Evolutionary conservation across 768 basidiomycete genomes (phyloP).

Genomic region (Stropharia rugosoannulata): DNA sequence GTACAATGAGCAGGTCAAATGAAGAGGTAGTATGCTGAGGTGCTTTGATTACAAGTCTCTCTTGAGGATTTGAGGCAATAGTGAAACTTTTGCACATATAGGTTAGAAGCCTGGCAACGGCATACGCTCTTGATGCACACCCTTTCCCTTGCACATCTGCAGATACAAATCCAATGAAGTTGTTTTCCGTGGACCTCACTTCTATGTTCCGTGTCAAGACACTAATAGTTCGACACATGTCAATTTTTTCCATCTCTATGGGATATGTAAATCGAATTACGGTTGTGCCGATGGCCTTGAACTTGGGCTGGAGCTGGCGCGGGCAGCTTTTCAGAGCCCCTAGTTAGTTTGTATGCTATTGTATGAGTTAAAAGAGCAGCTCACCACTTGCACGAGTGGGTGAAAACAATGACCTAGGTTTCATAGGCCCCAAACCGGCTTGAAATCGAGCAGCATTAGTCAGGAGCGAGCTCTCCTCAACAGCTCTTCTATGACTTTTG

Average conservation of each 20-base stretch:
- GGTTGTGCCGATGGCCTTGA: neutral
- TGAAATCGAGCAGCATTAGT: constrained; percentile 14
- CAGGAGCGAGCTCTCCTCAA: neutral
- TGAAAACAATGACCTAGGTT: constrained; percentile 7
- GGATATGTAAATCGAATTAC: neutral
- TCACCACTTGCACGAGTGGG: constrained; percentile 11
- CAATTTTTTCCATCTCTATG: neutral
- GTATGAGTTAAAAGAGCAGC: neutral
- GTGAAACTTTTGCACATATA: neutral
- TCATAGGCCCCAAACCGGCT: constrained; percentile 14
- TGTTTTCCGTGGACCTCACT: neutral
- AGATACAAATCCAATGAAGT: neutral
- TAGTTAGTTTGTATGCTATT: neutral
- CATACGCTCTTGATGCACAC: neutral
- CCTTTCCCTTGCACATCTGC: neutral
- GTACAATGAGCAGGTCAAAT: neutral
- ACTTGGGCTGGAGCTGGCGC: neutral
- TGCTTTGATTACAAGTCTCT: neutral
- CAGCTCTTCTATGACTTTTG: neutral
- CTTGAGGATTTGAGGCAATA: neutral
- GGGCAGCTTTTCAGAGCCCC: neutral
- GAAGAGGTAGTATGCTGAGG: neutral
- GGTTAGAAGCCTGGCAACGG: neutral
- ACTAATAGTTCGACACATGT: neutral
- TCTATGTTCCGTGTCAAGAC: neutral